These are phyloP conservation scores for Sextonia rubra DNA, from an alignment of 164 flowering plant genomes.

Conservation along the genomic window DNA sequence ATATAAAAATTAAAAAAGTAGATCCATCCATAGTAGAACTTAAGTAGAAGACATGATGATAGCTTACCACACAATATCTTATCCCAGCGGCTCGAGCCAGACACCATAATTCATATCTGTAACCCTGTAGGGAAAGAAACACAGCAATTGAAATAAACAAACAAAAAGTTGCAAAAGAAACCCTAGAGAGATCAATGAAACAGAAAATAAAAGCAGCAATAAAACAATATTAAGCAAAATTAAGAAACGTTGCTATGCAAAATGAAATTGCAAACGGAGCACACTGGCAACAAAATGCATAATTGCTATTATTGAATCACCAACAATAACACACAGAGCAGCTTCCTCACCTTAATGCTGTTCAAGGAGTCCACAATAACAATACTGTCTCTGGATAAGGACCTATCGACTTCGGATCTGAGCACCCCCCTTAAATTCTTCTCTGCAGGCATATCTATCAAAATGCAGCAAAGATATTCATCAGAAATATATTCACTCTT, in stretches of 20 bases:
- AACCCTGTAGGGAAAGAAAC: slow-evolving; percentile 40
- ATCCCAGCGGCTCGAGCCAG: slow-evolving; percentile 93
- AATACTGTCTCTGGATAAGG: slow-evolving; percentile 56
- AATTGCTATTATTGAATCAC: background rate
- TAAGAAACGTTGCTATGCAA: background rate
- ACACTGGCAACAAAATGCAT: background rate
- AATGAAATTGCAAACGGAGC: background rate
- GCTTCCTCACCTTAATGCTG: slow-evolving; percentile 53
- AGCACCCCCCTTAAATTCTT: slow-evolving; percentile 84
- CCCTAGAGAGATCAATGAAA: background rate
- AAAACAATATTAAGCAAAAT: background rate
- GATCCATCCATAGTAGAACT: too few relatives aligned
- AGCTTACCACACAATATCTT: slow-evolving; percentile 67
- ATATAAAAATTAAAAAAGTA: too few relatives aligned
- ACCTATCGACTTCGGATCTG: slow-evolving; percentile 86
- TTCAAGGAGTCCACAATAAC: slow-evolving; percentile 89
- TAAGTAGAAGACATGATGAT: background rate
- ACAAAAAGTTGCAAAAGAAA: background rate
- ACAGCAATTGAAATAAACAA: background rate
- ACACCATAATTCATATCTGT: slow-evolving; percentile 96
- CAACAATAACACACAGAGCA: background rate
- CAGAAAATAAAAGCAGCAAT: background rate
- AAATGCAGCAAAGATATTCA: slow-evolving; percentile 4
- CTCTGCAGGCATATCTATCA: slow-evolving; percentile 58
- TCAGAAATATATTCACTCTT: background rate